Evolutionary conservation across 192 early-diverging fungal genomes (phyloP), one percentile per base, ranked within the genome.

Genomic region (Coemansia sp.): DNA sequence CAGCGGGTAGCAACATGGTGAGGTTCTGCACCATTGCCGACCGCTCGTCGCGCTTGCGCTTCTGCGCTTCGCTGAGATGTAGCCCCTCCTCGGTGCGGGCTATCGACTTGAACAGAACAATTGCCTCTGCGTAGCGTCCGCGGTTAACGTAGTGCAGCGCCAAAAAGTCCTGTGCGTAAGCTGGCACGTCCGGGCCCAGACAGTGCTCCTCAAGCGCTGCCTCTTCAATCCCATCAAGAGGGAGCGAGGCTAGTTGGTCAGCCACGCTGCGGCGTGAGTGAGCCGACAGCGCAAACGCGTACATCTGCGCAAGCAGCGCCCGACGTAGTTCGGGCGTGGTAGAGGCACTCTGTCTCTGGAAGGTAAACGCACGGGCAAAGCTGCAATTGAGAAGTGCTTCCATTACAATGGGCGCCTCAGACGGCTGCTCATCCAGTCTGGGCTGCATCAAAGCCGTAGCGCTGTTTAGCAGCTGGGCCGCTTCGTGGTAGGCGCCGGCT

Each of bases 71-170:
- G 35, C 49, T 59, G 5, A 72, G 66, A 9, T n/a, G 35, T 6
- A n/a, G 7, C 13, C 46, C 67, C 16, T 42, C 38, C 21, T 74
- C 76, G 14, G 44, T 38, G 21, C 43, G 35, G 28, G 69, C 67
- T 28, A 65, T 67, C 17, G 62, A 66, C 13, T 61, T 61, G 65
- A 78, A 78, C 58, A 78, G n/a, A 35, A 76, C 72, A 26, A 83
- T 78, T 3, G 80, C 80, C 50, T 78, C 80, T 1, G 72, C 73
- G 38, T 78, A 78, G 2, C 76, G 65, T 17, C 80, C 80, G 16
- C 73, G 63, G 59, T 78, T 72, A 46, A 83, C 76, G 28, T 72
- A 78, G 38, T 83, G 65, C 38, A 83, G 70, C 26, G 80, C 80
- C 63, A 83, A 64, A 73, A 83, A 83, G 58, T 83, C 80, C 55